Percentiles rank a stretch among this genome's conserved stretches.
These are phyloP conservation scores for Juncus inflexus DNA, from an alignment of 176 grass and related monocot genomes.

Conservation along the genomic window DNA sequence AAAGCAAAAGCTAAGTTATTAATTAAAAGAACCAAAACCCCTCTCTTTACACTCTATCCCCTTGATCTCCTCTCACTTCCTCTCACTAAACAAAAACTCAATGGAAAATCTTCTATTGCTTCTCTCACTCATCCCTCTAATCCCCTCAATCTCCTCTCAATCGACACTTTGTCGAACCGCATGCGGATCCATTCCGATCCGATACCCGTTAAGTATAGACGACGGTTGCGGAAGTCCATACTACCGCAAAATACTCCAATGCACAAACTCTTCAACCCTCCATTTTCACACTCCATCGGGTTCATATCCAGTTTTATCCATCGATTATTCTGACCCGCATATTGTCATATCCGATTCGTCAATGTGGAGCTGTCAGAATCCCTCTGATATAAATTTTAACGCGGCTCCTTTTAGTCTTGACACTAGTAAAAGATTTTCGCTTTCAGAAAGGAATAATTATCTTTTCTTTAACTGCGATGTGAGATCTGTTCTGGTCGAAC, in stretches of 20 bases:
- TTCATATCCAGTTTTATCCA: slow-evolving; percentile 50
- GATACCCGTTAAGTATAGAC: slow-evolving; percentile 72
- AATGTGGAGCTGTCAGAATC: slow-evolving; percentile 77
- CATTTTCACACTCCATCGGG: slow-evolving; percentile 77
- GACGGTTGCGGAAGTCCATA: slow-evolving; percentile 90
- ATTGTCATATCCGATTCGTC: slow-evolving; percentile 71
- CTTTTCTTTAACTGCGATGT: slow-evolving; percentile 84
- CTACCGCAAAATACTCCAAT: slow-evolving; percentile 80
- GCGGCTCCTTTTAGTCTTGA: slow-evolving; percentile 74
- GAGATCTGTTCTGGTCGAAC: slow-evolving; percentile 61
- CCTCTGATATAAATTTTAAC: slow-evolving; percentile 25
- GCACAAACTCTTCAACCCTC: slow-evolving; percentile 53
- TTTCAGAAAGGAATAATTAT: slow-evolving; percentile 77
- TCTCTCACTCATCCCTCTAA: slow-evolving; percentile 13
- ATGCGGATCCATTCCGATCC: slow-evolving; percentile 64
- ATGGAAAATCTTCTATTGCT: slow-evolving; percentile 22
- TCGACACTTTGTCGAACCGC: slow-evolving; percentile 51
- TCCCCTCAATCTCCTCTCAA: neutral
- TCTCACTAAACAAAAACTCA: neutral
- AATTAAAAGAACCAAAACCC: neutral
- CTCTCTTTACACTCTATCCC: slow-evolving; percentile 16
- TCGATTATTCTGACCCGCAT: slow-evolving; percentile 81
- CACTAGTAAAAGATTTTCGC: slow-evolving; percentile 88
- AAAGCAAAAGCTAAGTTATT: slow-evolving; percentile 23
- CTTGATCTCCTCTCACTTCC: slow-evolving; percentile 5